Percentiles rank a stretch among this genome's conserved stretches.
phyloP scores from a whole-genome alignment of 2,329 filamentous ascomycete species.

The Myriosclerotinia scirpicola region DNA sequence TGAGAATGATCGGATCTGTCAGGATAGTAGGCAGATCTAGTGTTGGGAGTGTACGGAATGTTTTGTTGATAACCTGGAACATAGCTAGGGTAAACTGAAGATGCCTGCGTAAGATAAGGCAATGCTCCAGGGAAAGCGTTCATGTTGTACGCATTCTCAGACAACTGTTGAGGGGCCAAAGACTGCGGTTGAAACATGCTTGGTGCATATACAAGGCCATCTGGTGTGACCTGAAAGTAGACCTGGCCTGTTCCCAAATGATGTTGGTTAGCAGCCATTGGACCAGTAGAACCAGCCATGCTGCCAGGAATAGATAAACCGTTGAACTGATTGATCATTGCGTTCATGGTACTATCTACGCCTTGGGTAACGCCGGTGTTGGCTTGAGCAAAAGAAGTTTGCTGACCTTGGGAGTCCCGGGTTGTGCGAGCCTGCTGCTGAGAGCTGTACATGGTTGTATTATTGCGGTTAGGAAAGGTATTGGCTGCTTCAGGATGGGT shows the following conservation, averaged over 20 bases:
- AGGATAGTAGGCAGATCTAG: conserved; percentile 36
- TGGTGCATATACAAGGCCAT: conserved; percentile 31
- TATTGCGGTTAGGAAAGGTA: conserved; percentile 33
- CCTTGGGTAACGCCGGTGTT: conserved; percentile 27
- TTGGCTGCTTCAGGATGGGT: conserved; percentile 32
- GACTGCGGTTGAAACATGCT: conserved; percentile 39
- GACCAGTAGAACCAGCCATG: conserved; percentile 39
- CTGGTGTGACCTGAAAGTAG: conserved; percentile 33
- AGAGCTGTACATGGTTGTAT: conserved; percentile 37
- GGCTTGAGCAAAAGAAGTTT: conserved; percentile 32
- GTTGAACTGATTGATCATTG: conserved; percentile 39
- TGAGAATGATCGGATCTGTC: conserved; percentile 38
- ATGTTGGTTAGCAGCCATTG: conserved; percentile 37
- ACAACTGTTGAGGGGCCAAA: conserved; percentile 31
- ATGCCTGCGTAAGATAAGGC: conserved; percentile 38
- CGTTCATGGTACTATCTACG: conserved; percentile 34
- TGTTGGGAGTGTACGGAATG: conserved; percentile 39
- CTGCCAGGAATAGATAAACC: conserved; percentile 40
- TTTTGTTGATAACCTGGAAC: conserved; percentile 37
- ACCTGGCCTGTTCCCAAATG: conserved; percentile 41
- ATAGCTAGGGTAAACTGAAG: conserved; percentile 38
- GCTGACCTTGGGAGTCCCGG: conserved; percentile 37
- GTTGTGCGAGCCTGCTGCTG: conserved; percentile 36
- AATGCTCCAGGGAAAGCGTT: conserved; percentile 36
- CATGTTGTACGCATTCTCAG: conserved; percentile 37